phyloP scores from a whole-genome alignment of 108 stramenopile species.

The Cafeteria roenbergensis region DNA sequence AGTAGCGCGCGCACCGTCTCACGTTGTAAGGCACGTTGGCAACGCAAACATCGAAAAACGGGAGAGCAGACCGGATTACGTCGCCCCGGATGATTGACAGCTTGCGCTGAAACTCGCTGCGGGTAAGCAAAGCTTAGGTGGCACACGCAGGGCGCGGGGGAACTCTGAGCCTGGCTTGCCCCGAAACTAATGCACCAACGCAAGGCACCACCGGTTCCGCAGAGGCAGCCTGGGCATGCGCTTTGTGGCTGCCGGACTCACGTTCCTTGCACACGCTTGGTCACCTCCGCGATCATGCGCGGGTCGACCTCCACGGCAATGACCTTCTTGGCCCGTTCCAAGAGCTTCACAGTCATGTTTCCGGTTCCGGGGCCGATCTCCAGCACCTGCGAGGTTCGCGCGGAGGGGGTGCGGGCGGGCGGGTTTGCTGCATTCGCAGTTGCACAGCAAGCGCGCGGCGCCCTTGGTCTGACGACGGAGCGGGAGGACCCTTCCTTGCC shows the following conservation, averaged over 20 bases:
- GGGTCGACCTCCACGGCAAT: slow-evolving; percentile 88
- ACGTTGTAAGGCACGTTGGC: slow-evolving; percentile 93
- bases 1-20: not conserved
- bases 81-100: slow-evolving; percentile 85
- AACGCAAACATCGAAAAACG: slow-evolving; percentile 91
- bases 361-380: slow-evolving; percentile 89
- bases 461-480: no score
- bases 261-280: slow-evolving; percentile 88
- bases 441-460: no score
- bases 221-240: not conserved
- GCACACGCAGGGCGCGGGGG: no score
- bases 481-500: no score
- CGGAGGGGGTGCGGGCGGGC: no score
- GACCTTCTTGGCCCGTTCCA: slow-evolving; percentile 69
- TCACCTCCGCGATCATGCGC: slow-evolving; percentile 90
- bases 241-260: not conserved
- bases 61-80: slow-evolving; percentile 79
- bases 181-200: no score
- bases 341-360: slow-evolving; percentile 88
- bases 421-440: no score
- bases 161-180: no score
- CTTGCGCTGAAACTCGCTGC: slow-evolving; percentile 40
- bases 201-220: no score
- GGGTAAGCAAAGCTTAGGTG: no score
- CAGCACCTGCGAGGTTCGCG: no score